Percentiles rank a stretch among this genome's conserved stretches.
Conservation (phyloP, 139 green algal genomes). For the Chlamydomonas schloesseri region DNA sequence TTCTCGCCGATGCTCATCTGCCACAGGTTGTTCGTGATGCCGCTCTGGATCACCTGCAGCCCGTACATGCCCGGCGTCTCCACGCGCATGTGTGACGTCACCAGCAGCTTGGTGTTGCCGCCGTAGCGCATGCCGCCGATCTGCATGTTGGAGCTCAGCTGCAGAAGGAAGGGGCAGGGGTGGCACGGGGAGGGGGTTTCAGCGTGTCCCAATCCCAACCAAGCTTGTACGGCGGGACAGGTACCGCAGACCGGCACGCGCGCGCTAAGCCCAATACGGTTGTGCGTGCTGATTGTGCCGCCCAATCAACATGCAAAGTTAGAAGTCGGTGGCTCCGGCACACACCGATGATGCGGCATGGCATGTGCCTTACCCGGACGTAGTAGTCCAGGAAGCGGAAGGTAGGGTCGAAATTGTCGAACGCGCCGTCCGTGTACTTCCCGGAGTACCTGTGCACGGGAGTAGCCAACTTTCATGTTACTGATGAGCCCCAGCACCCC, state of each 20-base stretch:
- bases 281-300: too few species aligned
- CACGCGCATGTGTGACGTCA: not conserved
- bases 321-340: too few species aligned
- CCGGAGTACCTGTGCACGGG: not conserved
- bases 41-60: not conserved
- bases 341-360: too few species aligned
- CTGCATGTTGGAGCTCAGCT: not conserved
- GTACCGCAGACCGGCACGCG: too few species aligned
- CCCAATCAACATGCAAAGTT: too few species aligned
- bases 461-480: too few species aligned
- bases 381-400: not conserved
- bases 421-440: not conserved
- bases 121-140: not conserved
- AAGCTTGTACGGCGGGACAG: too few species aligned
- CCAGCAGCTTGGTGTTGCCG: not conserved
- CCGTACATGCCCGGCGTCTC: not conserved
- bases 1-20: slow-evolving; percentile 26
- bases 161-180: not conserved
- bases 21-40: not conserved
- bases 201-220: not conserved
- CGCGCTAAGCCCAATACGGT: too few species aligned
- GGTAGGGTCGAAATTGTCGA: not conserved
- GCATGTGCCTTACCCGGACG: not conserved
- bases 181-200: not conserved
- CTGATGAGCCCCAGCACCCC: too few species aligned